These are phyloP conservation scores for Ceratocystis diversiconidia DNA, from an alignment of 2,329 filamentous ascomycete species.

Conservation along the genomic window DNA sequence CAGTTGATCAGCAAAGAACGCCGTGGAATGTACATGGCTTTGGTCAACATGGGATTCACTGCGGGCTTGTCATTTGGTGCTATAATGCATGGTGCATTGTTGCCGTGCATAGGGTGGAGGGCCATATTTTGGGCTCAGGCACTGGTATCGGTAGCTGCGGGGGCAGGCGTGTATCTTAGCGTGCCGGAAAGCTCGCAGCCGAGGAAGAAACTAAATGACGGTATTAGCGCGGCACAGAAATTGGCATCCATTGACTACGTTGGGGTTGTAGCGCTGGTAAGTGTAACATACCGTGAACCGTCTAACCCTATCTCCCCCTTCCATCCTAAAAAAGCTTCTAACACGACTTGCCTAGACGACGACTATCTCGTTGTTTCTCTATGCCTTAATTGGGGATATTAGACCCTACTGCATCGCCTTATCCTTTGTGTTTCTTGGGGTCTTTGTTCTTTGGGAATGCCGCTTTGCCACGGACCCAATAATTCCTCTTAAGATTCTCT, in stretches of 20 bases:
- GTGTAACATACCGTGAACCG: conserved; percentile 18
- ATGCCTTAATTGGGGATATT: conserved; percentile 52
- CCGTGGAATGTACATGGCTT: conserved; percentile 58
- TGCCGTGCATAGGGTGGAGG: conserved; percentile 40
- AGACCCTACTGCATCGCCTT: conserved; percentile 44
- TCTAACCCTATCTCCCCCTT: background rate
- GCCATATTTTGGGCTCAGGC: conserved; percentile 60
- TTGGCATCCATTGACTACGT: conserved; percentile 59
- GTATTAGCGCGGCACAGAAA: conserved; percentile 28
- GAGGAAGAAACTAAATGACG: background rate
- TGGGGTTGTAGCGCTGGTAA: conserved; percentile 52
- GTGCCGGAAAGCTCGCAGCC: conserved; percentile 35
- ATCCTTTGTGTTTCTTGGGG: conserved; percentile 36
- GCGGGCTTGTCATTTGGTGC: conserved; percentile 57
- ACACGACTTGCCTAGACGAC: conserved; percentile 31
- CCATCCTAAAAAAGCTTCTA: conserved; percentile 11
- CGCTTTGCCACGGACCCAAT: conserved; percentile 53
- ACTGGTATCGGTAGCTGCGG: conserved; percentile 47
- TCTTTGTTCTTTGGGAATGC: conserved; percentile 50
- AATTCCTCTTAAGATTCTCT: conserved; percentile 56
- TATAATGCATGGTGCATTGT: conserved; percentile 51
- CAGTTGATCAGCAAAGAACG: conserved; percentile 53
- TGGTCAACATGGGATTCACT: conserved; percentile 60
- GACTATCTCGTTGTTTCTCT: conserved; percentile 58
- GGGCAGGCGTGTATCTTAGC: conserved; percentile 47